Evolutionary conservation across 192 early-diverging fungal genomes (phyloP), one percentile per base, ranked within the genome.

Genomic region (Coemansia guatemalensis): DNA sequence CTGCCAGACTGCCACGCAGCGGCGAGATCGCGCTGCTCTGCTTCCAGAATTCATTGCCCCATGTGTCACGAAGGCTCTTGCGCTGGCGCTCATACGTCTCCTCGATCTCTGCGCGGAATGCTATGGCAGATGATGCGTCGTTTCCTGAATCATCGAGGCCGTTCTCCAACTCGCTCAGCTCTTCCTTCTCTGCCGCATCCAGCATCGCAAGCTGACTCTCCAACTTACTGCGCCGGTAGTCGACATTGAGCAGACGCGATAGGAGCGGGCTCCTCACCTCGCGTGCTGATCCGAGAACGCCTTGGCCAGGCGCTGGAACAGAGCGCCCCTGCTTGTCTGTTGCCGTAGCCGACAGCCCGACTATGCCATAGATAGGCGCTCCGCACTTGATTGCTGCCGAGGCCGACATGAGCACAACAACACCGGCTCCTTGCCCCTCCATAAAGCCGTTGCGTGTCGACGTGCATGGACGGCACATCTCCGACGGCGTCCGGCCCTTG

Each of bases 291-390:
- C 92, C 92, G 58, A 95, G 75, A 58, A 95, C 90, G 78, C 94
- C 94, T 69, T 91, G 88, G 35, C 94, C 94, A 68, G 94, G 94
- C 51, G 94, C 94, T 49, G 94, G 94, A 26, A 95, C 87, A 18
- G 92, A 93, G 50, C 92, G 88, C 53, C 92, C 91, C 82, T 94
- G 88, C 85, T 95, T 95, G 76, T 95, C 94, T 41, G 91, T 90
- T 49, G 94, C 92, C 50, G 92, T 94, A 79, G 87, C 90, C 53
- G 88, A 90, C 60, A 87, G 74, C 27, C 85, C 94, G 60, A 94
- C 81, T 64, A 95, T 88, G 83, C 88, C 94, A 58, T 92, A 90
- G 58, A 95, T 91, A n/a, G 94, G 92, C 8, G 88, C 86, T 73
- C 94, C 94, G 83, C 92, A 93, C 72, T 95, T 81, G 69, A 95